Percentiles rank a stretch among this genome's conserved stretches.
Evolutionary conservation across 768 basidiomycete genomes (phyloP).

Genomic region (Trichaptum fuscoviolaceum): DNA sequence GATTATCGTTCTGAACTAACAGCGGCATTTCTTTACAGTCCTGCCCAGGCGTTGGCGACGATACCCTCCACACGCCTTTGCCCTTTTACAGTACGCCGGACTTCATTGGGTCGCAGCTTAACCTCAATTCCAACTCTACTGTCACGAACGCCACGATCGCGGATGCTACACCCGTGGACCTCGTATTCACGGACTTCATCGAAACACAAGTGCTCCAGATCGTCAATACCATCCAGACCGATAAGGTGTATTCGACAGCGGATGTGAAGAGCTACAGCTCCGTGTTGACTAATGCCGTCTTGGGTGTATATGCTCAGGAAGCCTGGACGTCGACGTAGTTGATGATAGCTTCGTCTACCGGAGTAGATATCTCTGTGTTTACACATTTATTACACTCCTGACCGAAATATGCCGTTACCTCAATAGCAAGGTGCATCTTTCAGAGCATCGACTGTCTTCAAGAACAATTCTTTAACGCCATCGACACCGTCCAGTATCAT

Average conservation of each 20-base stretch:
- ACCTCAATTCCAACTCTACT: background rate
- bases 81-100: conserved; percentile 49
- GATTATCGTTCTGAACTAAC: background rate
- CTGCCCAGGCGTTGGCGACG: conserved; percentile 75
- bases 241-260: conserved; percentile 40
- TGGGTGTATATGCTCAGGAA: conserved; percentile 52
- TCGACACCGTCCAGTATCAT: no score
- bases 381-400: no score
- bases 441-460: no score
- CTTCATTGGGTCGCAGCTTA: conserved; percentile 50
- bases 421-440: no score
- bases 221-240: conserved; percentile 51
- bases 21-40: conserved; percentile 32
- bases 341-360: background rate
- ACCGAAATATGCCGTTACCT: no score
- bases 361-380: no score
- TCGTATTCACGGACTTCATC: conserved; percentile 75
- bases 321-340: background rate
- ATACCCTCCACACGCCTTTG: conserved; percentile 57
- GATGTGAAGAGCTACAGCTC: conserved; percentile 55
- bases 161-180: conserved; percentile 51
- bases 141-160: conserved; percentile 36
- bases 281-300: conserved; percentile 41
- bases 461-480: no score
- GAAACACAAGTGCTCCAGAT: conserved; percentile 42